Base-by-base conservation (phyloP, 768 basidiomycete species). In the Mycena indigotica region DNA sequence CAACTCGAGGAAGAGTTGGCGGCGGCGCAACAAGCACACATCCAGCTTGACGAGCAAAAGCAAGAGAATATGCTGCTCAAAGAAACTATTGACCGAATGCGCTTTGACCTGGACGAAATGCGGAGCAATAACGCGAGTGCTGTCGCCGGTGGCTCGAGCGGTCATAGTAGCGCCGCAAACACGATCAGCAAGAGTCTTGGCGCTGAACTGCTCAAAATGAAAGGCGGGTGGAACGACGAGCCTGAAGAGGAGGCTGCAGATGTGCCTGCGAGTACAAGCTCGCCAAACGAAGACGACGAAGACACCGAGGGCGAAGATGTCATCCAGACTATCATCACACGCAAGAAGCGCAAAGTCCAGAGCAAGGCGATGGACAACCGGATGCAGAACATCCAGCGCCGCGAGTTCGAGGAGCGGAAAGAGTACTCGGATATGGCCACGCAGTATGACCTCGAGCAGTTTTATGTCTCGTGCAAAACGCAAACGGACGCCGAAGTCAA, bases 51-150 rank as follows among this genome's bases (percentile, higher is more conserved):
- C 57, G 88, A 90, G 65, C 95, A 98, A 77, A 97, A 97, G 76
- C 91, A 93, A 66, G 93, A 95, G 78, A 98, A 97, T 66, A 69
- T 96, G 63, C 73, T 93, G 67, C 79, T 98, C 58, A 96, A 96
- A 69, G 95, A 98, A 78, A 97, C 95, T 2, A 98, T 98, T 64
- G 95, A 97, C 69, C 83, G 94, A 46, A 88, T 97, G 84, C 81
- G 92, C 28, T 96, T 89, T 62, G 95, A 98, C 66, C 85, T 98
- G 80, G 95, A 98, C 64, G 93, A 95, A 72, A 84, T 95, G 79
- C 80, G 93, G 38, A 48, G 46, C 46, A 84, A 75, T 52, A 74
- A 71, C 46, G 75, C 77, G 4, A 69, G 72, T 38, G 73, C 72
- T n/a, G 65, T 58, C 21, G 70, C 67, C 38, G 67, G 69, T 13